Evolutionary conservation across 2,329 filamentous ascomycete species (phyloP).

Genomic region (Pleomassaria siparia): DNA sequence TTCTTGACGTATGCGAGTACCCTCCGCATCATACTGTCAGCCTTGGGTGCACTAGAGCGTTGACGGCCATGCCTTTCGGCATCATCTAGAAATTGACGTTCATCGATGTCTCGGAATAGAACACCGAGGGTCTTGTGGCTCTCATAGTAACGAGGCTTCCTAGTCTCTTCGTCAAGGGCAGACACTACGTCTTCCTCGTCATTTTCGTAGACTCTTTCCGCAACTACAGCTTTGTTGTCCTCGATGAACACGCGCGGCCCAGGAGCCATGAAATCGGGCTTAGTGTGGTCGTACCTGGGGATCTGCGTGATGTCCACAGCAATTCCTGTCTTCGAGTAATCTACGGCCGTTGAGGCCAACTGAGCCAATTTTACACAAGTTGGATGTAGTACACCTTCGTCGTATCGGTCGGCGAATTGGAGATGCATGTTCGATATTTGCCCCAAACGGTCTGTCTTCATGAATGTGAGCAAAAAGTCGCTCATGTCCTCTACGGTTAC

Average conservation of each 20-base stretch:
- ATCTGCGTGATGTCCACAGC: slow-evolving; percentile 5
- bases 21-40: slow-evolving; percentile 26
- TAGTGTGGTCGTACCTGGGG: slow-evolving; percentile 18
- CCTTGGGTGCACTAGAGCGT: slow-evolving; percentile 3
- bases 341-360: slow-evolving; percentile 36
- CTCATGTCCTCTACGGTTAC: slow-evolving; percentile 70
- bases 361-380: slow-evolving; percentile 37
- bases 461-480: slow-evolving; percentile 65
- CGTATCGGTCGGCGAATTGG: slow-evolving; percentile 6
- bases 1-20: slow-evolving; percentile 46
- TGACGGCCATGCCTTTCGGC: slow-evolving; percentile 24
- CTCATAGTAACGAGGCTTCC: slow-evolving; percentile 59
- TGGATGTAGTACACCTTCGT: slow-evolving; percentile 7
- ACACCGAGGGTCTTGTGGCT: slow-evolving; percentile 69
- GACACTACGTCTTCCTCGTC: neutral
- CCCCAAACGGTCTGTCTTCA: slow-evolving; percentile 9
- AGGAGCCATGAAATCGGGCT: slow-evolving; percentile 59
- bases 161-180: neutral
- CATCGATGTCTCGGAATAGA: slow-evolving; percentile 73
- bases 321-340: slow-evolving; percentile 15
- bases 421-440: slow-evolving; percentile 8
- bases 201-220: neutral
- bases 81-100: slow-evolving; percentile 59
- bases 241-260: slow-evolving; percentile 33
- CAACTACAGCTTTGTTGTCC: neutral